Evolutionary conservation across 805 yeast species (phyloP).

Genomic region (Candida broadrunensis): DNA sequence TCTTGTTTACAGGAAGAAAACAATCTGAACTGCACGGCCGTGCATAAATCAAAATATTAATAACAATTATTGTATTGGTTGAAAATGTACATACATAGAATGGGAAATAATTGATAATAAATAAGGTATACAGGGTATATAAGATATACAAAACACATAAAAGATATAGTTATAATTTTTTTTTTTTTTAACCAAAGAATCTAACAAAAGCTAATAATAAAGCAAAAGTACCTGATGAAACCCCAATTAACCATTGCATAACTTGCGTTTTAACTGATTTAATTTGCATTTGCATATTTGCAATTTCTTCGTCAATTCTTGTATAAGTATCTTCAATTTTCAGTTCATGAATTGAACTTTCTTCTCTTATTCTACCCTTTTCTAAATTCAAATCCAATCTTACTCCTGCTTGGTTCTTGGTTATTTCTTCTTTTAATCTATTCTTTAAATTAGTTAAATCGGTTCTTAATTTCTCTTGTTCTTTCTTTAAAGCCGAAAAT

Average conservation of each 20-base stretch:
- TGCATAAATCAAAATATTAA: no score
- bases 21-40: no score
- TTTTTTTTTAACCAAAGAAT: slow-evolving; percentile 63
- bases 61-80: no score
- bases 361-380: slow-evolving; percentile 94
- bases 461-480: slow-evolving; percentile 78
- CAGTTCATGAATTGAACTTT: slow-evolving; percentile 85
- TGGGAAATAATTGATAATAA: no score
- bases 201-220: slow-evolving; percentile 88
- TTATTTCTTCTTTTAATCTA: slow-evolving; percentile 84
- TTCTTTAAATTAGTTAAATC: slow-evolving; percentile 86
- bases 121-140: no score
- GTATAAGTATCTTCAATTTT: slow-evolving; percentile 94
- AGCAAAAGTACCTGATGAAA: slow-evolving; percentile 97
- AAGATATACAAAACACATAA: no score
- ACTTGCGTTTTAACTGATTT: slow-evolving; percentile 95
- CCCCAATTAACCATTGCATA: slow-evolving; percentile 98
- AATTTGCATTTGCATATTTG: slow-evolving; percentile 92
- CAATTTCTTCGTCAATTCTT: slow-evolving; percentile 90
- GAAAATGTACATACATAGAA: no score
- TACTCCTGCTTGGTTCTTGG: slow-evolving; percentile 86
- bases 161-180: no score
- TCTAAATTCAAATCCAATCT: slow-evolving; percentile 88
- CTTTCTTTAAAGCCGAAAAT: slow-evolving; percentile 75
- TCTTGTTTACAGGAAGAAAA: no score